Evolutionary conservation across 2,329 filamentous ascomycete species (phyloP).

Genomic region (Arthrinium puccinioides): DNA sequence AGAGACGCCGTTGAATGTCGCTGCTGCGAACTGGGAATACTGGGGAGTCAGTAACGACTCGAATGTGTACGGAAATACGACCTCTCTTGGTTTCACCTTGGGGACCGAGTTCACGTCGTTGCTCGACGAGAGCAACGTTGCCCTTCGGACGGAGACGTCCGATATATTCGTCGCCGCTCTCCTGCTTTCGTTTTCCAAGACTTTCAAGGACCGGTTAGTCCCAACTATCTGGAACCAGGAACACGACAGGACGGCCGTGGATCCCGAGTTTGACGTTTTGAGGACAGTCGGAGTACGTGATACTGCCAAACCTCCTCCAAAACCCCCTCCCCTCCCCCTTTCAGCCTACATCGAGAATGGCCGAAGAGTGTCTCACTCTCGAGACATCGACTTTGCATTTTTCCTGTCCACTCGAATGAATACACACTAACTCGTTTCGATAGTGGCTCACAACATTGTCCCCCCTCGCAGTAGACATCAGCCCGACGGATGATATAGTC

Average conservation of each 20-base stretch:
- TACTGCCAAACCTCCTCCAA: no score
- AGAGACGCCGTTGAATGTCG: conserved; percentile 30
- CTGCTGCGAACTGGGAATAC: conserved; percentile 34
- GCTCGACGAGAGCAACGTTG: conserved; percentile 34
- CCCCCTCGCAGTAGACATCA: conserved; percentile 37
- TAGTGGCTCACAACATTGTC: conserved; percentile 53
- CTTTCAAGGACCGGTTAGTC: conserved; percentile 42
- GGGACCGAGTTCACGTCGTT: conserved; percentile 32
- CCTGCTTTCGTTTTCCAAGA: conserved; percentile 46
- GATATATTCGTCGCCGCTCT: conserved; percentile 49
- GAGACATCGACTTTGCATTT: no score
- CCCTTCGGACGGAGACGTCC: conserved; percentile 42
- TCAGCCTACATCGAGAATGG: no score
- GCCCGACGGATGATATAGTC: conserved; percentile 39
- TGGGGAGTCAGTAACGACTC: conserved; percentile 36
- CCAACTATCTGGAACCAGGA: conserved; percentile 50
- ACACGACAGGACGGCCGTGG: conserved; percentile 37
- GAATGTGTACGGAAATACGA: conserved; percentile 39
- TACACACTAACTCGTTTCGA: no score
- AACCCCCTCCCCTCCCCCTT: no score
- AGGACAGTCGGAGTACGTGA: conserved; percentile 54
- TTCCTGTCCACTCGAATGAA: no score
- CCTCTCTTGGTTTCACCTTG: conserved; percentile 34
- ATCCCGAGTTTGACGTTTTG: conserved; percentile 40
- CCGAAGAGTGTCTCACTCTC: no score